Conservation (phyloP, 2,329 filamentous ascomycete genomes). For the Arthrinium phaeospermum region DNA sequence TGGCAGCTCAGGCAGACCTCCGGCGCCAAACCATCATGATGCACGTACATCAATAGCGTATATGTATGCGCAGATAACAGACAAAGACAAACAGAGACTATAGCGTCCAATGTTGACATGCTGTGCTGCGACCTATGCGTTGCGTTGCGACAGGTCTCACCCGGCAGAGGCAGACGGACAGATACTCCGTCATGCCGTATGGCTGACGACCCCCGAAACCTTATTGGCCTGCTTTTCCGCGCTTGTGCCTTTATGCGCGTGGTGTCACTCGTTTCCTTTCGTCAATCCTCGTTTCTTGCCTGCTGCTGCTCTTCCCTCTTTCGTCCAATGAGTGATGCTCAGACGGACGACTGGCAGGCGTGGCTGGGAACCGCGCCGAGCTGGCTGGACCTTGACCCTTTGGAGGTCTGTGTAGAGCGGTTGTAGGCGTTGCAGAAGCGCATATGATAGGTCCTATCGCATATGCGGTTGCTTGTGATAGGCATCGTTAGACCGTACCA, state of each 20-base stretch:
- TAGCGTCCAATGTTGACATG: not conserved
- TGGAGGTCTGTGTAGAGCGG: slow-evolving; percentile 5
- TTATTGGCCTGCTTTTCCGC: slow-evolving; percentile 5
- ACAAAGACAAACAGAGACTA: not conserved
- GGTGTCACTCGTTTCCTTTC: not conserved
- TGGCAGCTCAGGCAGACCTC: not conserved
- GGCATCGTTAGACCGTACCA: not conserved
- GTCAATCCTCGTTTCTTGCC: not conserved
- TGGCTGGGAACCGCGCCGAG: slow-evolving; percentile 2
- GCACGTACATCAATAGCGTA: not conserved
- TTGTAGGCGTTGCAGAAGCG: not conserved
- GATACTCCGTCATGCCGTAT: slow-evolving; percentile 9
- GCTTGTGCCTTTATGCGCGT: slow-evolving; percentile 6
- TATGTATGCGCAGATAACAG: not conserved
- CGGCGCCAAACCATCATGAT: not conserved
- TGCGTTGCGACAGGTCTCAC: slow-evolving; percentile 16
- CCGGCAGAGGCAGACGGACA: slow-evolving; percentile 3
- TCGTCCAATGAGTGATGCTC: not conserved
- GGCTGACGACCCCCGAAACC: slow-evolving; percentile 15
- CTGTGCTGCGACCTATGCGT: not conserved
- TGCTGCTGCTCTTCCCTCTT: not conserved
- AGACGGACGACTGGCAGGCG: not conserved
- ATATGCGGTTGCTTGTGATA: slow-evolving; percentile 3
- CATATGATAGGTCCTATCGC: slow-evolving; percentile 1
- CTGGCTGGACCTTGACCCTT: not conserved